Evolutionary conservation across 1,284 basidiomycete species (phyloP), one percentile per base, ranked within the genome.

Genomic region (Pholiota adiposa): DNA sequence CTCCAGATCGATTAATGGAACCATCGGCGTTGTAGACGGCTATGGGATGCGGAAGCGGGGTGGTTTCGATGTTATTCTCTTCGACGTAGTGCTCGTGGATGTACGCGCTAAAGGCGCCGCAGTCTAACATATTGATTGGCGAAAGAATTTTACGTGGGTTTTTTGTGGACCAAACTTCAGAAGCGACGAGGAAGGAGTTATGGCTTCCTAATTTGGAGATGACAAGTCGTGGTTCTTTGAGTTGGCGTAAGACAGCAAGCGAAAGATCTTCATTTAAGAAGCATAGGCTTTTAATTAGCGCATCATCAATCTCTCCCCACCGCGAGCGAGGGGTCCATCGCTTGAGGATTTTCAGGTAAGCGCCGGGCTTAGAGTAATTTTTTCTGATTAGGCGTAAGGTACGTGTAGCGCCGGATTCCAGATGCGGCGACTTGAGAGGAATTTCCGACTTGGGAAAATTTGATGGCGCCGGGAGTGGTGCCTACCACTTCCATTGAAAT

Each of bases 1-100:
- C n/a, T n/a, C n/a, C n/a, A n/a, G n/a, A n/a, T 66, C 64, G 48
- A 21, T 73, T 73, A 2, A 51, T 49, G 3, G 65, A 63, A 8
- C 66, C 62, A 56, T 74, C 69, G 0, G 67, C 63, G 50, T 73
- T 72, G 57, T 63, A 67, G 1, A 72, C 65, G 0, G 63, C 56
- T 25, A 70, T 68, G 5, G 68, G 57, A 7, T 52, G 36, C 1
- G 60, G 48, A 4, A 67, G 59, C 40, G 41, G 49, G n/a, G 19
- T 61, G 12, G 59, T 62, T 1, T 21, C 57, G 4, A 71, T 38
- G 0, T 55, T 9, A 16, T 69, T 56, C 16, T 52, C 14, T 9
- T 49, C 19, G 0, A 68, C 64, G 34, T 60, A 72, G 1, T 59
- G 5, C 3, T 33, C 23, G 4, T 52, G 33, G 12, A 52, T 52